These are phyloP conservation scores for Hyphopichia burtonii DNA, from an alignment of 1,139 yeast genomes.

Conservation along the genomic window DNA sequence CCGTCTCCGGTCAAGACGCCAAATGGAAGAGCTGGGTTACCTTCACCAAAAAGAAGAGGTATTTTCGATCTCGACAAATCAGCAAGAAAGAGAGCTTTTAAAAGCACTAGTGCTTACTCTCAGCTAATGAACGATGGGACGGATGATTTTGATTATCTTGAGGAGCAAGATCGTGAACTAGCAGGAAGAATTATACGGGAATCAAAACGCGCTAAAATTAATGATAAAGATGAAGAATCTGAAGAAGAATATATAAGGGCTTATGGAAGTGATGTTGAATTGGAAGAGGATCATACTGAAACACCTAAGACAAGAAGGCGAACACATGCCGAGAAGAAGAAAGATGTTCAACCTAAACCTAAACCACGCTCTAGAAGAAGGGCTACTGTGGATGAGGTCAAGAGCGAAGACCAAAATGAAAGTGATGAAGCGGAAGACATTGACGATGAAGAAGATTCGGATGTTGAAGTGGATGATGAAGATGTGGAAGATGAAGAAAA, in stretches of 20 bases:
- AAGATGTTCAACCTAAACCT: not conserved
- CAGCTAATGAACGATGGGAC: conserved; percentile 28
- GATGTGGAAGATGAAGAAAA: conserved; percentile 8
- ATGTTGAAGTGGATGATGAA: conserved; percentile 7
- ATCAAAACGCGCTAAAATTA: conserved; percentile 12
- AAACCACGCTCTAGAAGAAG: not conserved
- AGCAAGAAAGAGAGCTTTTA: conserved; percentile 51
- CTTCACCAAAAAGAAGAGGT: conserved; percentile 44
- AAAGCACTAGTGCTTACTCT: conserved; percentile 25
- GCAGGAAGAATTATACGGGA: conserved; percentile 43
- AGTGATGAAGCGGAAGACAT: conserved; percentile 3
- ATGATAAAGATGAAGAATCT: conserved; percentile 8
- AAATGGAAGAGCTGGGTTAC: conserved; percentile 46
- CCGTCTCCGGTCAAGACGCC: conserved; percentile 36
- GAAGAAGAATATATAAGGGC: conserved; percentile 10
- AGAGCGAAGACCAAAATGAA: not conserved
- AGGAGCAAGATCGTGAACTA: conserved; percentile 38
- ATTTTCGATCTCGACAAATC: conserved; percentile 43
- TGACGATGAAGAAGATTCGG: conserved; percentile 7
- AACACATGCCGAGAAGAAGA: conserved; percentile 9
- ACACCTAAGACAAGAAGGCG: not conserved
- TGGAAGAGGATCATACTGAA: conserved; percentile 27
- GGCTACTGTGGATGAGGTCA: not conserved
- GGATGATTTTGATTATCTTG: conserved; percentile 25
- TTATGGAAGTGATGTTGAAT: conserved; percentile 32